phyloP scores from a whole-genome alignment of 2,329 filamentous ascomycete genomes.

The Cyphellophora attinorum region DNA sequence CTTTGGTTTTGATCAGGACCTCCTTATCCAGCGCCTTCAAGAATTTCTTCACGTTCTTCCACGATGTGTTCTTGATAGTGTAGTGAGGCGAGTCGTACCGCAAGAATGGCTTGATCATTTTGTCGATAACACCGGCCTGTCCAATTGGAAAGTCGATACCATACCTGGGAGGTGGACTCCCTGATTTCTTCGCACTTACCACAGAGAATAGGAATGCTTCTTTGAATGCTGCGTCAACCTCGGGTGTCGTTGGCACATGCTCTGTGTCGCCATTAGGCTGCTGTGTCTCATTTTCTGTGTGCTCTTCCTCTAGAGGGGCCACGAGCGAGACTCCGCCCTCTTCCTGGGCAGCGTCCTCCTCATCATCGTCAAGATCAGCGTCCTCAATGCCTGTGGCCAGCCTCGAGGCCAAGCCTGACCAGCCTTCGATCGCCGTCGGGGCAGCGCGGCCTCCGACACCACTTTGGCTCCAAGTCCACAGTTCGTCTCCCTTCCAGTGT shows the following conservation, averaged over 20 bases:
- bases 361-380: conserved; percentile 32
- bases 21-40: conserved; percentile 59
- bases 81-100: conserved; percentile 50
- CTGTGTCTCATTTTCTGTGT: conserved; percentile 9
- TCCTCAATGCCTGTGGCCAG: conserved; percentile 22
- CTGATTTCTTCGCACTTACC: conserved; percentile 48
- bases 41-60: conserved; percentile 62
- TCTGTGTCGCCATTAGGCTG: conserved; percentile 30
- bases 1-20: conserved; percentile 54
- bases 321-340: conserved; percentile 35
- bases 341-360: conserved; percentile 29
- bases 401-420: conserved; percentile 28
- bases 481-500: conserved; percentile 60
- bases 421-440: conserved; percentile 46
- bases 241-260: conserved; percentile 49
- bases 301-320: conserved; percentile 8
- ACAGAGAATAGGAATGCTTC: conserved; percentile 56
- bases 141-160: conserved; percentile 54
- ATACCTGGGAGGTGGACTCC: conserved; percentile 41
- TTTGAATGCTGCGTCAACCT: conserved; percentile 57
- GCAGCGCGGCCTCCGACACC: conserved; percentile 43
- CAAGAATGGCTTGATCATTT: conserved; percentile 56
- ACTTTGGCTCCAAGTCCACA: conserved; percentile 54
- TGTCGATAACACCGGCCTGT: conserved; percentile 54
- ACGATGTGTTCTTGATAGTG: conserved; percentile 61